Conservation (phyloP, 1,139 yeast genomes). For the Blastobotrys illinoisensis region DNA sequence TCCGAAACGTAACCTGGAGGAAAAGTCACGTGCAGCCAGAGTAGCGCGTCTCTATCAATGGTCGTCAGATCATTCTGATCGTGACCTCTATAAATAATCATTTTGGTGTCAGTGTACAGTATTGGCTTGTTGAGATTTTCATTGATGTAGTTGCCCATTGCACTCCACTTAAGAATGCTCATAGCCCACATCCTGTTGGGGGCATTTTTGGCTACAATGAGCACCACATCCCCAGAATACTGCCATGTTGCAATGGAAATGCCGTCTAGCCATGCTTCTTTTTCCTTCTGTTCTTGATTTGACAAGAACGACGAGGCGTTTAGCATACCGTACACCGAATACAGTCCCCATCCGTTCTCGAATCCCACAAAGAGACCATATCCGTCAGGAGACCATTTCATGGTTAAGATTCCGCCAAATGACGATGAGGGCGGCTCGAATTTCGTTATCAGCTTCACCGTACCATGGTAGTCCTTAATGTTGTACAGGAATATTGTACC, state of each 20-base stretch:
- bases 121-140: slow-evolving; percentile 33
- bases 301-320: slow-evolving; percentile 31
- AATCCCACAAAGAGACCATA: slow-evolving; percentile 34
- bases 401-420: slow-evolving; percentile 26
- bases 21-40: slow-evolving; percentile 37
- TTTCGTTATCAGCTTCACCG: slow-evolving; percentile 23
- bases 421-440: slow-evolving; percentile 30
- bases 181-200: slow-evolving; percentile 24
- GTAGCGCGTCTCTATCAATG: slow-evolving; percentile 34
- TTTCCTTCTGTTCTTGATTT: slow-evolving; percentile 21
- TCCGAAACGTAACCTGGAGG: slow-evolving; percentile 37
- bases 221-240: slow-evolving; percentile 28
- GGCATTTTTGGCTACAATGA: slow-evolving; percentile 17
- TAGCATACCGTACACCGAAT: slow-evolving; percentile 35
- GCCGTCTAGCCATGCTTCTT: slow-evolving; percentile 32
- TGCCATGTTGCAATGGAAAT: slow-evolving; percentile 31
- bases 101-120: slow-evolving; percentile 32
- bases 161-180: slow-evolving; percentile 31
- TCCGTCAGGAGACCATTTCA: slow-evolving; percentile 36
- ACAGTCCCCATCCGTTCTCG: slow-evolving; percentile 35
- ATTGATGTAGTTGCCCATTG: slow-evolving; percentile 27
- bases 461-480: slow-evolving; percentile 33
- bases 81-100: slow-evolving; percentile 37
- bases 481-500: slow-evolving; percentile 33
- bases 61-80: slow-evolving; percentile 36